Base-by-base conservation (phyloP, 306 rosid genomes). In the Neltuma alba region DNA sequence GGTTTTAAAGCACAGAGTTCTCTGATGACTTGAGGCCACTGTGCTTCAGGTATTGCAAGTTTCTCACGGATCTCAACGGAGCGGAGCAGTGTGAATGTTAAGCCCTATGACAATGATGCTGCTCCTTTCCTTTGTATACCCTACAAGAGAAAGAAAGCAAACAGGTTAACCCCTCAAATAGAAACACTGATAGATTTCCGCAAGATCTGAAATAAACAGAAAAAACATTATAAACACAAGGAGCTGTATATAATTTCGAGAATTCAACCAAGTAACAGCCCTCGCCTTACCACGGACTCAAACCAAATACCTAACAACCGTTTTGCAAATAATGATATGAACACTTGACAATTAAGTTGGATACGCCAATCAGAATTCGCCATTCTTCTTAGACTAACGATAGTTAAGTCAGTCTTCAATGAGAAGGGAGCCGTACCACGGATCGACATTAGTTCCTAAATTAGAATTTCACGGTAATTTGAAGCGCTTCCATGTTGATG, bases 31-130 rank as follows among this genome's bases (percentile, higher is more conserved):
- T 85, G 89, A 72, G 98, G 88, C 97, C 96, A 95, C 14, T 87
- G 90, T 1, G 86, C 88, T 85, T 95, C 99, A 13, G 99, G 90
- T 23, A 95, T 91, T 20, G 93, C 92, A 75, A 95, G 93, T 84
- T 92, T 95, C 83, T 95, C 99, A 6, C 99, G 94, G 61, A 92
- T 57, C 82, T 92, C 93, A 67, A 92, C 97, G n/a, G n/a, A n/a
- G n/a, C 0, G 98, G 94, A 34, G 98, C 91, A 20, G 96, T 85
- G 76, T 92, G 99, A 82, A 92, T 73, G 61, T 90, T 90, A 1
- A 95, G 87, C 21, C 99, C 99, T 18, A 95, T 84, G 15, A 85
- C 94, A 20, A 83, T 79, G 38, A 95, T 47, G 89, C 97, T 86
- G 78, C 93, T 95, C 78, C 50, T 89, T 79, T 89, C 99, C 85